phyloP scores from a whole-genome alignment of 495 filamentous ascomycete genomes.

The Jackrogersella multiformis region DNA sequence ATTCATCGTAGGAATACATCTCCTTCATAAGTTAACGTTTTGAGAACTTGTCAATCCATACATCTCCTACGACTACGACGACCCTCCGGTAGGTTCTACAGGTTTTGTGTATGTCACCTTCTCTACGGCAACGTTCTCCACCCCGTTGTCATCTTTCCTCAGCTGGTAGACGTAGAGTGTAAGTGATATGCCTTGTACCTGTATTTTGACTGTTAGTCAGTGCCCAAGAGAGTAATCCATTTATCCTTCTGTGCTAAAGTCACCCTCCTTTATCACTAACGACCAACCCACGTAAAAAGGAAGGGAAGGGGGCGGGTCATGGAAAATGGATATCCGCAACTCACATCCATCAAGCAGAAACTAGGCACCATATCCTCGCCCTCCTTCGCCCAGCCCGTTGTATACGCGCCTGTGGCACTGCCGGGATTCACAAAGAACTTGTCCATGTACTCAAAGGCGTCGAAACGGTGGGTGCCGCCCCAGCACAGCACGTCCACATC shows the following conservation, averaged over 20 bases:
- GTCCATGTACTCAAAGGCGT: slow-evolving; percentile 98
- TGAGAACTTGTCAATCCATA: slow-evolving; percentile 36
- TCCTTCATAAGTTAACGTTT: slow-evolving; percentile 25
- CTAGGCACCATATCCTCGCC: slow-evolving; percentile 87
- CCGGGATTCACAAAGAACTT: slow-evolving; percentile 99
- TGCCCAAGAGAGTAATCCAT: neutral
- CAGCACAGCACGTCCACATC: slow-evolving; percentile 97
- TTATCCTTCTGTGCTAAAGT: neutral
- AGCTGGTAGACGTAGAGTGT: slow-evolving; percentile 98
- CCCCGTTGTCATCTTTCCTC: slow-evolving; percentile 85
- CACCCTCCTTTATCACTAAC: neutral
- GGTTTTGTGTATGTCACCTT: slow-evolving; percentile 98
- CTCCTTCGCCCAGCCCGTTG: slow-evolving; percentile 64
- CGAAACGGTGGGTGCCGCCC: slow-evolving; percentile 97
- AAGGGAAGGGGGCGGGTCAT: neutral
- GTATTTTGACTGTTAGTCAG: slow-evolving; percentile 24
- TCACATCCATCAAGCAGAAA: slow-evolving; percentile 99
- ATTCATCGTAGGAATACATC: slow-evolving; percentile 22
- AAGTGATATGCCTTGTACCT: slow-evolving; percentile 98
- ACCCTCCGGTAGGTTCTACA: slow-evolving; percentile 58
- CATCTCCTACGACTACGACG: slow-evolving; percentile 44
- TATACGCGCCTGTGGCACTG: slow-evolving; percentile 88
- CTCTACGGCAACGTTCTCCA: slow-evolving; percentile 93
- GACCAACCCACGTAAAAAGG: neutral
- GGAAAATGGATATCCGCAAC: slow-evolving; percentile 50